Conservation (phyloP, 2,329 filamentous ascomycete species). For the Aspergillus luchuensis region DNA sequence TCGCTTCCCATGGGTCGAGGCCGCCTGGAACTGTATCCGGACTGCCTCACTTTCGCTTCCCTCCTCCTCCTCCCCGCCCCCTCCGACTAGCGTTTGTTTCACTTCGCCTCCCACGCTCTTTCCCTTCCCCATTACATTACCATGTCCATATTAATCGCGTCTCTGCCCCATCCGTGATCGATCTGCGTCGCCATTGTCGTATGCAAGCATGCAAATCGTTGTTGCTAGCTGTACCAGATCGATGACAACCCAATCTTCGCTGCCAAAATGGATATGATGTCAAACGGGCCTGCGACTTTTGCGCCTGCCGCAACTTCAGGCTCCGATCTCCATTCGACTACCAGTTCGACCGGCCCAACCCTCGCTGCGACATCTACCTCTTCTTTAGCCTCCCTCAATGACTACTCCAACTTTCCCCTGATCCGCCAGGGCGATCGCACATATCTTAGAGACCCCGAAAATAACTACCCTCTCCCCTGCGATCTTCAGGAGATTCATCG, state of each 20-base stretch:
- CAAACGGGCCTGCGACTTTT: conserved; percentile 31
- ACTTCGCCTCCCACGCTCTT: conserved; percentile 6
- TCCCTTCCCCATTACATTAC: conserved; percentile 14
- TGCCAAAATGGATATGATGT: conserved; percentile 35
- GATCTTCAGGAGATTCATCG: conserved; percentile 86
- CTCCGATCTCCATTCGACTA: conserved; percentile 37
- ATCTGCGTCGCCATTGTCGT: conserved; percentile 1
- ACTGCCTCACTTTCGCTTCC: neutral
- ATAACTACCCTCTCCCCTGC: conserved; percentile 82
- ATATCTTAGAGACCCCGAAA: conserved; percentile 72
- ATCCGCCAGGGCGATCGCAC: conserved; percentile 75
- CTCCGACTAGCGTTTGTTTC: neutral
- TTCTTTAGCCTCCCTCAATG: conserved; percentile 38
- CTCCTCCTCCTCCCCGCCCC: neutral
- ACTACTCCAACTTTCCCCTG: conserved; percentile 58
- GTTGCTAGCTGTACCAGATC: conserved; percentile 18
- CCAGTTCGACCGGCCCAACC: conserved; percentile 32
- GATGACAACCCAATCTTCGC: conserved; percentile 19
- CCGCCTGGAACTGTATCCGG: conserved; percentile 5
- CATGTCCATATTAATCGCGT: conserved; percentile 15
- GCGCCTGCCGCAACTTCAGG: conserved; percentile 31
- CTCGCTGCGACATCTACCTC: conserved; percentile 40
- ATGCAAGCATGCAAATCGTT: conserved; percentile 31
- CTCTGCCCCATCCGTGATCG: conserved; percentile 8
- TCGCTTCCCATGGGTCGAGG: conserved; percentile 10